These are phyloP conservation scores for Lophiotrema nucula DNA, from an alignment of 495 filamentous ascomycete species.

Conservation along the genomic window DNA sequence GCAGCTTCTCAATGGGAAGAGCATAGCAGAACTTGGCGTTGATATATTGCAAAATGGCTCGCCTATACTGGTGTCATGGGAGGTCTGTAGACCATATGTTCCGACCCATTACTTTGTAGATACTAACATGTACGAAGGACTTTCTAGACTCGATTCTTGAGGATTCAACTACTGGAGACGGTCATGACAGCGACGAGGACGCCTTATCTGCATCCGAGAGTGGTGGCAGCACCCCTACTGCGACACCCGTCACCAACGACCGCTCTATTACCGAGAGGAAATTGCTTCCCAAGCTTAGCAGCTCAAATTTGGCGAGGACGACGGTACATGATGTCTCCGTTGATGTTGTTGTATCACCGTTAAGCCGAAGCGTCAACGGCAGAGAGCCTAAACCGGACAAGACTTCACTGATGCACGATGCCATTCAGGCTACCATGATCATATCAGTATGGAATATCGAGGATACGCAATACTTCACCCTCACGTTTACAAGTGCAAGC, in stretches of 20 bases:
- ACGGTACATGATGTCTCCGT: conserved; percentile 52
- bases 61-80: conserved; percentile 45
- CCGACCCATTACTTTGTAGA: background rate
- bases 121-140: too few relatives aligned
- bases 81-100: conserved; percentile 26
- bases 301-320: conserved; percentile 24
- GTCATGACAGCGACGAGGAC: background rate
- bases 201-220: background rate
- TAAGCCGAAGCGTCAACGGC: background rate
- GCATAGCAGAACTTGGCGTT: conserved; percentile 59
- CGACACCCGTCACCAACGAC: background rate
- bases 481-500: conserved; percentile 60
- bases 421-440: conserved; percentile 63
- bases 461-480: conserved; percentile 59
- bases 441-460: conserved; percentile 63
- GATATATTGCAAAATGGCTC: conserved; percentile 59
- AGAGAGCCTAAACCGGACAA: conserved; percentile 28
- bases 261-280: background rate
- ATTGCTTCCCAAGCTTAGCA: conserved; percentile 14
- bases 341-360: conserved; percentile 55
- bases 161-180: conserved; percentile 25
- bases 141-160: conserved; percentile 38
- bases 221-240: conserved; percentile 23
- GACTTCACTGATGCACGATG: conserved; percentile 28
- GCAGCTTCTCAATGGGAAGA: conserved; percentile 55